Conservation (phyloP, 202 grass and related monocot genomes). For the Zizania palustris region DNA sequence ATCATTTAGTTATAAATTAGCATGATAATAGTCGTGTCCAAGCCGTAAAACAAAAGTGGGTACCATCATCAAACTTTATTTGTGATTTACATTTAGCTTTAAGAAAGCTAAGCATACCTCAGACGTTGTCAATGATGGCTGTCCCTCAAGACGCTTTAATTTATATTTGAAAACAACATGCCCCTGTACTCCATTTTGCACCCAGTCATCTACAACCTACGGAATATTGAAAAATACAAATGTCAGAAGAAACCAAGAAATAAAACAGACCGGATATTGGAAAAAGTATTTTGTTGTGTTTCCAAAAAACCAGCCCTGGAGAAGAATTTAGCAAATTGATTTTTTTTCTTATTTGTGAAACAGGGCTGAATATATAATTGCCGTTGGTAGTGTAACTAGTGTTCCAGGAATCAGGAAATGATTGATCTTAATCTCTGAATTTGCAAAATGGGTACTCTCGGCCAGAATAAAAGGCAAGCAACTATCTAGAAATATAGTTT, state of each 20-base stretch:
- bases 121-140: slow-evolving; percentile 68
- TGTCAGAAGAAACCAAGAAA: slow-evolving; percentile 5
- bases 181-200: slow-evolving; percentile 63
- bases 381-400: too few relatives aligned
- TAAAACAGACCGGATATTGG: not conserved
- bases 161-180: slow-evolving; percentile 80
- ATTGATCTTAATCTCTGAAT: not conserved
- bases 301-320: not conserved
- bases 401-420: too few relatives aligned
- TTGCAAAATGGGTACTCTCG: not conserved
- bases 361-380: not conserved
- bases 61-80: not conserved
- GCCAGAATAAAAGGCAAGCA: not conserved
- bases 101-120: slow-evolving; percentile 54
- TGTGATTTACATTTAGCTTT: not conserved
- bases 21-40: not conserved
- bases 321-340: slow-evolving; percentile 9
- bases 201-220: slow-evolving; percentile 79
- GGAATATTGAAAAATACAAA: slow-evolving; percentile 40
- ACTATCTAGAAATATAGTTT: not conserved
- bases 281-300: slow-evolving; percentile 13
- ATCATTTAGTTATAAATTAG: not conserved
- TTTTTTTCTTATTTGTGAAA: not conserved
- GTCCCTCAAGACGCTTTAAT: slow-evolving; percentile 80
- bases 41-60: not conserved